Percentiles rank a stretch among this genome's conserved stretches.
These are phyloP conservation scores for Apiospora saccharicola DNA, from an alignment of 2,329 filamentous ascomycete species.

Conservation along the genomic window DNA sequence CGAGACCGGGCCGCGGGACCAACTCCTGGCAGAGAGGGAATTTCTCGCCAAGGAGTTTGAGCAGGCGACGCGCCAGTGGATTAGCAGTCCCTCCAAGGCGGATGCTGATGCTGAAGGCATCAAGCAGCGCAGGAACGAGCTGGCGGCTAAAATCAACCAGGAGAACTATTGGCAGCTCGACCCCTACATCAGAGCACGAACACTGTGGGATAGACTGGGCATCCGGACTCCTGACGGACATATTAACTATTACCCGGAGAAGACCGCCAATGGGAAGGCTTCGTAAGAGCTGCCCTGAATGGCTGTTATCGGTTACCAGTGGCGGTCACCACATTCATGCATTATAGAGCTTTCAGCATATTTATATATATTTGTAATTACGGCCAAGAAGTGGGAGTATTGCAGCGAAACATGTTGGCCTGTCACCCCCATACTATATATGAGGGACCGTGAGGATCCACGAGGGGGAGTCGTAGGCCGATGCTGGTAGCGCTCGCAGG, in stretches of 20 bases:
- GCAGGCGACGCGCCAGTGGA: conserved; percentile 75
- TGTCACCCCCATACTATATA: background rate
- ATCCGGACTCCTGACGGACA: conserved; percentile 71
- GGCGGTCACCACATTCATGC: background rate
- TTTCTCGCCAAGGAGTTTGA: conserved; percentile 74
- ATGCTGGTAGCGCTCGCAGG: conserved; percentile 9
- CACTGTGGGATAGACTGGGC: conserved; percentile 80
- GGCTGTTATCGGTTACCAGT: background rate
- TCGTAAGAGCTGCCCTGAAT: background rate
- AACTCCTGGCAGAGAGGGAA: conserved; percentile 66
- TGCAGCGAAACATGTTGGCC: too few species aligned
- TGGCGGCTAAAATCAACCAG: conserved; percentile 66
- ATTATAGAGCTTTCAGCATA: background rate
- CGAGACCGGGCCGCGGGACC: conserved; percentile 64
- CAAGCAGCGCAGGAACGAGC: conserved; percentile 62
- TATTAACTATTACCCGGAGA: conserved; percentile 51
- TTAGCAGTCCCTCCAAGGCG: conserved; percentile 44
- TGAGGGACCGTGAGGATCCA: conserved; percentile 11
- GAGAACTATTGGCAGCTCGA: conserved; percentile 88
- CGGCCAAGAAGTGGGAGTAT: too few species aligned
- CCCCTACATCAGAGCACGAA: conserved; percentile 82
- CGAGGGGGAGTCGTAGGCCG: background rate
- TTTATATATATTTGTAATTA: too few species aligned
- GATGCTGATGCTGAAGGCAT: conserved; percentile 27
- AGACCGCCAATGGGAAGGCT: background rate